Conservation (phyloP, 1,139 yeast genomes). For the Yamadazyma spencermartinsiae region DNA sequence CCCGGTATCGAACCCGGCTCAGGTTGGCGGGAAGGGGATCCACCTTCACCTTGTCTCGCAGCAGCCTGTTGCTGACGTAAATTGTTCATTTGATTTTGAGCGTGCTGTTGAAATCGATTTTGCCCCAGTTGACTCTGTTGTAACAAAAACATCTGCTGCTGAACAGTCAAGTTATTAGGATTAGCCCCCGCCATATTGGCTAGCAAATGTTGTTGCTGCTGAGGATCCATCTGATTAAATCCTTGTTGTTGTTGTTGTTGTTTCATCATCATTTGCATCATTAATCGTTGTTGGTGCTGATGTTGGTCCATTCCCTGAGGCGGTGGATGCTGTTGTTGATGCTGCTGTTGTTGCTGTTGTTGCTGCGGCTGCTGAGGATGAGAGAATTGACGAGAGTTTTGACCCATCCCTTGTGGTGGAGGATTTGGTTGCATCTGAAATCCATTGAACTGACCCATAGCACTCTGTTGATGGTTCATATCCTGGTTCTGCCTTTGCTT, state of each 20-base stretch:
- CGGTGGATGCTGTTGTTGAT: constrained; percentile 9
- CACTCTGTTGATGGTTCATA: constrained; percentile 19
- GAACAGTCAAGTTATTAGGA: constrained; percentile 19
- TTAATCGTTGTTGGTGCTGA: constrained; percentile 23
- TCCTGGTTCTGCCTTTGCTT: constrained; percentile 64
- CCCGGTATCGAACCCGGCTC: constrained; percentile 19
- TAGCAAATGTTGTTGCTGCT: constrained; percentile 23
- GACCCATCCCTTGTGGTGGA: constrained; percentile 7
- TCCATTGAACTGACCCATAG: neutral
- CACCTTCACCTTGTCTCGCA: constrained; percentile 22
- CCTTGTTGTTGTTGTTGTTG: constrained; percentile 26
- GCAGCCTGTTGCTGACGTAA: constrained; percentile 50
- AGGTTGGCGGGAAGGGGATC: constrained; percentile 20
- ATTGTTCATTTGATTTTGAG: constrained; percentile 53
- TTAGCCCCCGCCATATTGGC: constrained; percentile 16
- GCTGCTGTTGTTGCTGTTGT: constrained; percentile 16
- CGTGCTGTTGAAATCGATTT: constrained; percentile 47
- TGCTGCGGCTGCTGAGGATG: constrained; percentile 13
- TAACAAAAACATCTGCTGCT: constrained; percentile 27
- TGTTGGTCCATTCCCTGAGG: constrained; percentile 8
- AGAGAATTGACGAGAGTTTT: constrained; percentile 6
- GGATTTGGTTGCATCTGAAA: constrained; percentile 17
- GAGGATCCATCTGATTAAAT: constrained; percentile 24
- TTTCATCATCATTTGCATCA: constrained; percentile 26
- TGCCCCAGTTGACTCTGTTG: constrained; percentile 27